Evolutionary conservation across 2,329 filamentous ascomycete species (phyloP).

Genomic region (Calonectria ilicicola): DNA sequence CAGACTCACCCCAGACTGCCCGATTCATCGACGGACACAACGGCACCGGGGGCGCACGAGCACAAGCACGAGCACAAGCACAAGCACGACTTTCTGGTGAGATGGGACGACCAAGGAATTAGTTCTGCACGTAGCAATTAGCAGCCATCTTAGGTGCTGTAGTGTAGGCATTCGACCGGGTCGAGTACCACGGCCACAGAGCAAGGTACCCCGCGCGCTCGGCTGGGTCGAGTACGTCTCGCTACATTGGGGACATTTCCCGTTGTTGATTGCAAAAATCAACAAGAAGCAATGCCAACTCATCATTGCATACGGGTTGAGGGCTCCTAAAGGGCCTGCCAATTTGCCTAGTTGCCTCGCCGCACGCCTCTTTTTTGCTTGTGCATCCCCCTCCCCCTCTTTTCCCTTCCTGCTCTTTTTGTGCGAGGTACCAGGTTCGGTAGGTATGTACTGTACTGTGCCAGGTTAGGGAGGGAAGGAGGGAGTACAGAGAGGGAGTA

Average conservation of each 20-base stretch:
- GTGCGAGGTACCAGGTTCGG: neutral
- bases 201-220: slow-evolving; percentile 38
- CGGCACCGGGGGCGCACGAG: neutral
- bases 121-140: slow-evolving; percentile 6
- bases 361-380: slow-evolving; percentile 34
- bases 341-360: slow-evolving; percentile 40
- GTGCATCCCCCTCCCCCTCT: slow-evolving; percentile 23
- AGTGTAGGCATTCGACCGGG: slow-evolving; percentile 8
- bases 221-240: slow-evolving; percentile 31
- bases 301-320: slow-evolving; percentile 78
- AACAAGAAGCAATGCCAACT: slow-evolving; percentile 76
- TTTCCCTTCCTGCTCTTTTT: neutral
- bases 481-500: too few species aligned
- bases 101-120: slow-evolving; percentile 10
- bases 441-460: too few species aligned
- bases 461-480: too few species aligned
- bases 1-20: slow-evolving; percentile 2
- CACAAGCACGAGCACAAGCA: neutral
- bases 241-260: slow-evolving; percentile 35
- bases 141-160: slow-evolving; percentile 10
- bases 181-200: slow-evolving; percentile 16
- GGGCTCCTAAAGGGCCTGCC: slow-evolving; percentile 41
- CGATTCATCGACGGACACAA: slow-evolving; percentile 13
- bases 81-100: neutral
- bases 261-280: slow-evolving; percentile 59